Percentiles rank a stretch among this genome's conserved stretches.
Evolutionary conservation across 768 basidiomycete species (phyloP).

Genomic region (Lentinula sp.): DNA sequence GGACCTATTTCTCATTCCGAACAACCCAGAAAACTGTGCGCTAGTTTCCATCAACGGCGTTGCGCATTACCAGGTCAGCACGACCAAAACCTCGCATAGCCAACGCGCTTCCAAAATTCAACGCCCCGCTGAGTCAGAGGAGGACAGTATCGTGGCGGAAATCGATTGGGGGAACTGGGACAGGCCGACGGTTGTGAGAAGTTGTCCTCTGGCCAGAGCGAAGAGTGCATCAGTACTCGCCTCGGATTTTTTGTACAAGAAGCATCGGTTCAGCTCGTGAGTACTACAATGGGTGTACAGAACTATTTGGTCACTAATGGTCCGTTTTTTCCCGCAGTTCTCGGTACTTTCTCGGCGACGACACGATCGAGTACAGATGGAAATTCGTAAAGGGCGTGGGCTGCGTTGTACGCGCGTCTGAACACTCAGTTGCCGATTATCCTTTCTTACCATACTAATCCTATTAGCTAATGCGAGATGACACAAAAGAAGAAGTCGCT

Average conservation of each 20-base stretch:
- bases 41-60: slow-evolving; percentile 46
- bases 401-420: slow-evolving; percentile 28
- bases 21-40: slow-evolving; percentile 42
- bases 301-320: background rate
- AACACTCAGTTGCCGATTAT: background rate
- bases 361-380: slow-evolving; percentile 46
- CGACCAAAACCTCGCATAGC: slow-evolving; percentile 26
- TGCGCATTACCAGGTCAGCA: slow-evolving; percentile 42
- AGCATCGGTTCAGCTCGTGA: slow-evolving; percentile 34
- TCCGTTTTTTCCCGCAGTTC: slow-evolving; percentile 22
- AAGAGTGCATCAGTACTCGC: slow-evolving; percentile 25
- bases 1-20: slow-evolving; percentile 48
- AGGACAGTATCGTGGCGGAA: slow-evolving; percentile 40
- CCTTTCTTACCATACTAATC: background rate
- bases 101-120: slow-evolving; percentile 32
- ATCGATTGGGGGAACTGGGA: slow-evolving; percentile 40
- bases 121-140: slow-evolving; percentile 29
- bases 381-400: slow-evolving; percentile 33
- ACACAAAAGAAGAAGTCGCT: slow-evolving; percentile 35
- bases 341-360: slow-evolving; percentile 45
- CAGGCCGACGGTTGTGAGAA: slow-evolving; percentile 36
- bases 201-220: slow-evolving; percentile 13
- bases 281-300: slow-evolving; percentile 9
- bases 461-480: slow-evolving; percentile 30
- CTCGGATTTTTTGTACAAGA: slow-evolving; percentile 37